Percentiles rank a stretch among this genome's conserved stretches.
phyloP scores from a whole-genome alignment of 192 early-diverging fungal species.

The Coemansia javaensis region DNA sequence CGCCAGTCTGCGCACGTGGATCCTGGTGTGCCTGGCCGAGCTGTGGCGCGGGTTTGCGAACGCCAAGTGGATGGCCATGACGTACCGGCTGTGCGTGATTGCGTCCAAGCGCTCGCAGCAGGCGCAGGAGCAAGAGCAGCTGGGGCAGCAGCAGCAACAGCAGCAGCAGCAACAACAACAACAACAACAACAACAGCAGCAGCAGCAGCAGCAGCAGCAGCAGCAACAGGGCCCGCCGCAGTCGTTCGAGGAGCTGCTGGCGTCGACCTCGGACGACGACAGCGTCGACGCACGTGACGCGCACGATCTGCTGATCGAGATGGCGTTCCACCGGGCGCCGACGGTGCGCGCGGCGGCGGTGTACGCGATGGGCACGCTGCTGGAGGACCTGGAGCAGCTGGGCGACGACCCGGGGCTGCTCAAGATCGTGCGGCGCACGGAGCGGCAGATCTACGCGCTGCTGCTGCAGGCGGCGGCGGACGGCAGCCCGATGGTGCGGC shows the following conservation, averaged over 20 bases:
- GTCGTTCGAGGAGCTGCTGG: conserved; percentile 46
- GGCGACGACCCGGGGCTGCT: conserved; percentile 61
- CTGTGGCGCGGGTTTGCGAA: conserved; percentile 74
- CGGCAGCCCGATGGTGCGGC: conserved; percentile 83
- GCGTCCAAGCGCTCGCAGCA: too few relatives aligned
- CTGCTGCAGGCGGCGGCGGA: conserved; percentile 61
- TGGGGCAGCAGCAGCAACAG: conserved; percentile 4
- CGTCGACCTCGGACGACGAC: conserved; percentile 36
- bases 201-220: conserved; percentile 5
- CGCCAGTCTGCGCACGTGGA: conserved; percentile 75
- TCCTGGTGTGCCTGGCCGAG: conserved; percentile 79
- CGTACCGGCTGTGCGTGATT: conserved; percentile 32
- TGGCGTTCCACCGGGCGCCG: conserved; percentile 47
- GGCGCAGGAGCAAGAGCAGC: conserved; percentile 15
- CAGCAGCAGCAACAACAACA: conserved; percentile 4
- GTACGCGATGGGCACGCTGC: conserved; percentile 73
- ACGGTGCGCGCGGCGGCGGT: conserved; percentile 85
- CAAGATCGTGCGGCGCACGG: conserved; percentile 63
- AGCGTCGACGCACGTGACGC: conserved; percentile 39
- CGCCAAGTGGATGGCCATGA: conserved; percentile 52
- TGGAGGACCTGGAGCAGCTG: conserved; percentile 54
- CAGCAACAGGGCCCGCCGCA: conserved; percentile 12
- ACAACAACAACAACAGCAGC: conserved; percentile 1
- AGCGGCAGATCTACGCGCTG: conserved; percentile 63
- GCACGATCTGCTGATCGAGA: conserved; percentile 36